Evolutionary conservation across 116 monocot genomes (phyloP).

Genomic region (Phalaenopsis hybrid): DNA sequence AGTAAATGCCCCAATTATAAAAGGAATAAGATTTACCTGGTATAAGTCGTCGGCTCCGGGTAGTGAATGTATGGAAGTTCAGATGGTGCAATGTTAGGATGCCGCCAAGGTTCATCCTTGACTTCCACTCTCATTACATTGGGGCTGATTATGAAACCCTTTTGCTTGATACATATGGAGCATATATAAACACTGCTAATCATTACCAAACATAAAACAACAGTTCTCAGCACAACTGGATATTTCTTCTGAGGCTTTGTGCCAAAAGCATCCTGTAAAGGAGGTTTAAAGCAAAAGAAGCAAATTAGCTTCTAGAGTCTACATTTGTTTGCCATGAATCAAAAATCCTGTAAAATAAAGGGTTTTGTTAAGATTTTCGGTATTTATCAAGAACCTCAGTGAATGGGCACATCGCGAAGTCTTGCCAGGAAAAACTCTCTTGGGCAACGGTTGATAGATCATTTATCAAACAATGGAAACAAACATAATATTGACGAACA

Average conservation of each 20-base stretch:
- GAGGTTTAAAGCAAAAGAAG: neutral
- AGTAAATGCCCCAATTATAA: too few relatives aligned
- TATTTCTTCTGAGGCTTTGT: constrained; percentile 34
- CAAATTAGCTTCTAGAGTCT: neutral
- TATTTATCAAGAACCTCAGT: neutral
- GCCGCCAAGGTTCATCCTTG: constrained; percentile 12
- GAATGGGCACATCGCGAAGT: neutral
- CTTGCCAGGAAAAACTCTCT: neutral
- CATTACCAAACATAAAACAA: constrained; percentile 28
- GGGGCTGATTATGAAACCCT: constrained; percentile 1
- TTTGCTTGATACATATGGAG: constrained; percentile 23
- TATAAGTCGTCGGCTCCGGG: constrained; percentile 35
- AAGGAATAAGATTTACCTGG: constrained; percentile 16
- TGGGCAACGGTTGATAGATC: too few relatives aligned
- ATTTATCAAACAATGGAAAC: too few relatives aligned
- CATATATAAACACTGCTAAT: constrained; percentile 28
- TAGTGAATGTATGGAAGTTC: constrained; percentile 33
- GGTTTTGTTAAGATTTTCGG: neutral
- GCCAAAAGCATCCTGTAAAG: constrained; percentile 24
- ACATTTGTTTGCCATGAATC: neutral
- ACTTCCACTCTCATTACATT: constrained; percentile 4
- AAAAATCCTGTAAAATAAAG: neutral
- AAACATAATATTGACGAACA: neutral
- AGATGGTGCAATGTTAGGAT: constrained; percentile 16
- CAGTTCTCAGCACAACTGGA: constrained; percentile 24